A percentile compares a stretch with the other conserved stretches of the same genome.
These are phyloP conservation scores for Cutaneotrichosporon sp. DNA, from an alignment of 1,284 basidiomycete species.

Conservation along the genomic window DNA sequence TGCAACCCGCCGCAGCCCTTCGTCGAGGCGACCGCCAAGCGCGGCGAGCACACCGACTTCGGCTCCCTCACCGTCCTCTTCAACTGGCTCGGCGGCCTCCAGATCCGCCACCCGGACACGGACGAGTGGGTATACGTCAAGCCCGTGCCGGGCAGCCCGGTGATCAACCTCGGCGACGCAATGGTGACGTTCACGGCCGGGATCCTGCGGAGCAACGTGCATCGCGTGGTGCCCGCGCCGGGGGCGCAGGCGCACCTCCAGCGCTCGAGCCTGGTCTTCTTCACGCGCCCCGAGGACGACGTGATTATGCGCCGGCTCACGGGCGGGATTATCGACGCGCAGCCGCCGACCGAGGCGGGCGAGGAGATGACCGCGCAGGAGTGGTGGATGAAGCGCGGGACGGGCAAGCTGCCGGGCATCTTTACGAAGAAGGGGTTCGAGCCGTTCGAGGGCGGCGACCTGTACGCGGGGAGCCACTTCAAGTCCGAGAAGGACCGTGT, in stretches of 20 bases:
- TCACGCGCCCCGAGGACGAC: constrained; percentile 63
- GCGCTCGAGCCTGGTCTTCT: constrained; percentile 66
- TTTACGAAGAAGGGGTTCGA: constrained; percentile 33
- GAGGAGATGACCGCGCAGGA: constrained; percentile 33
- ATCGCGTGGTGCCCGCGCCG: constrained; percentile 55
- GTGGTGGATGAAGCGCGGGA: constrained; percentile 37
- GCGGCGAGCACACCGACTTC: constrained; percentile 38
- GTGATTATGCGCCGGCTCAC: constrained; percentile 51
- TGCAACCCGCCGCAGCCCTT: constrained; percentile 52
- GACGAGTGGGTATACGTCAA: constrained; percentile 69
- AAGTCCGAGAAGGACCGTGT: background rate
- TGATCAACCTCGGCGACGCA: constrained; percentile 66
- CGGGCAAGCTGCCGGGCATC: constrained; percentile 29
- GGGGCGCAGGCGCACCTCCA: constrained; percentile 56
- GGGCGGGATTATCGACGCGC: constrained; percentile 33
- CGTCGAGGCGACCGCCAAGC: constrained; percentile 19
- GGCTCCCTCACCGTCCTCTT: constrained; percentile 32
- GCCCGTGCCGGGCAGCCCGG: constrained; percentile 63
- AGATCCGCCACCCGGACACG: constrained; percentile 65
- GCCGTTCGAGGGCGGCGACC: constrained; percentile 15
- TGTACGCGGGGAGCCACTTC: constrained; percentile 12
- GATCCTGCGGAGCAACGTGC: constrained; percentile 53
- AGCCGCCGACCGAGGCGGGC: constrained; percentile 19
- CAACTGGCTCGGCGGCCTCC: constrained; percentile 70
- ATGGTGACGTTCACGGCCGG: constrained; percentile 63